A percentile compares a stretch with the other conserved stretches of the same genome.
Evolutionary conservation across 2,329 filamentous ascomycete species (phyloP).

Genomic region (Coniochaeta sp.): DNA sequence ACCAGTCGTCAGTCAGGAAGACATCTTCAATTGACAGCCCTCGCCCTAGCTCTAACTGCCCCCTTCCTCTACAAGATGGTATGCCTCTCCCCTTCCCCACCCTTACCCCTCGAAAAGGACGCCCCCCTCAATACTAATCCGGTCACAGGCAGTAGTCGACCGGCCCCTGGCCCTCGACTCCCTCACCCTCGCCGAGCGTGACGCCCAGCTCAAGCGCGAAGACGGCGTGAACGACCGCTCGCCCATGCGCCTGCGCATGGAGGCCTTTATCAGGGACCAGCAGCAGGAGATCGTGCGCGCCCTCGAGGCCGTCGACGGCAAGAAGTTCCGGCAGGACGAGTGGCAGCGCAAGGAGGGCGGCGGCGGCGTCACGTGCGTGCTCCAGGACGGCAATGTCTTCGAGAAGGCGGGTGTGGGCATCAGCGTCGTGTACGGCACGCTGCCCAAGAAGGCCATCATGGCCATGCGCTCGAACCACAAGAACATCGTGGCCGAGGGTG

Average conservation of each 20-base stretch:
- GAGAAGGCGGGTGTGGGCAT: constrained; percentile 97
- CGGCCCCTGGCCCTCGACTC: constrained; percentile 45
- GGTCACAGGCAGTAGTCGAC: constrained; percentile 29
- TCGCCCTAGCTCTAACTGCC: constrained; percentile 42
- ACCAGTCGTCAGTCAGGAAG: constrained; percentile 6
- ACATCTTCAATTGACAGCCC: constrained; percentile 24
- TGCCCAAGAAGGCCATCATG: constrained; percentile 79
- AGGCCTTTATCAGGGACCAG: constrained; percentile 88
- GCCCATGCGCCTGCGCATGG: constrained; percentile 97
- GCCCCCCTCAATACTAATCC: constrained; percentile 4
- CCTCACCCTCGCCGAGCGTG: constrained; percentile 75
- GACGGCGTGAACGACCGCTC: constrained; percentile 67
- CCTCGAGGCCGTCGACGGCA: constrained; percentile 77
- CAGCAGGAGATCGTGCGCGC: constrained; percentile 81
- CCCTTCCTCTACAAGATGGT: constrained; percentile 55
- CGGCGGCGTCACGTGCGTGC: constrained; percentile 86
- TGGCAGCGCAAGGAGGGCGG: constrained; percentile 87
- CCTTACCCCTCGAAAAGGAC: not conserved
- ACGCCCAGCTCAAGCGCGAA: constrained; percentile 74
- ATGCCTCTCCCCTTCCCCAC: constrained; percentile 13
- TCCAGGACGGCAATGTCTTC: constrained; percentile 94
- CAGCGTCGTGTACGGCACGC: constrained; percentile 85
- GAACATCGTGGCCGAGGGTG: constrained; percentile 60
- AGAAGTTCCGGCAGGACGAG: constrained; percentile 72
- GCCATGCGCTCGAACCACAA: constrained; percentile 96